A percentile compares a stretch with the other conserved stretches of the same genome.
Conservation (phyloP, 2,329 filamentous ascomycete species). For the Aspergillus sp. region DNA sequence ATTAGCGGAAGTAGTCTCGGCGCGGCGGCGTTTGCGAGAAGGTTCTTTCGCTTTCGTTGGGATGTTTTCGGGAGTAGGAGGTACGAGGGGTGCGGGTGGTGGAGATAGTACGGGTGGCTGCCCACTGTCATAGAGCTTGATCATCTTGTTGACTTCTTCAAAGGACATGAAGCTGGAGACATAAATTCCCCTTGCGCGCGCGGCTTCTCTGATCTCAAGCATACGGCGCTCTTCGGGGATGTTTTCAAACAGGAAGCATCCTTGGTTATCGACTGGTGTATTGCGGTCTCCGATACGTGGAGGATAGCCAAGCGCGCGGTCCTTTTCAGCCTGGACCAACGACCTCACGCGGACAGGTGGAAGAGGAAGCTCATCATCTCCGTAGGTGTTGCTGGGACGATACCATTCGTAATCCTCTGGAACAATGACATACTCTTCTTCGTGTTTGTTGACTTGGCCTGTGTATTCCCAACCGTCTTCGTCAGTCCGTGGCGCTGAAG, state of each 20-base stretch:
- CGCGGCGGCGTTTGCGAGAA: conserved; percentile 20
- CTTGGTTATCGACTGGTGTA: conserved; percentile 20
- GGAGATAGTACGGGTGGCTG: background rate
- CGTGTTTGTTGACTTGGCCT: conserved; percentile 28
- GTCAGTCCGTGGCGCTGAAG: conserved; percentile 26
- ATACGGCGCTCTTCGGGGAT: conserved; percentile 22
- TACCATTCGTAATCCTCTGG: conserved; percentile 24
- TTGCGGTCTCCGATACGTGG: conserved; percentile 32
- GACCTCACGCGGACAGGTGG: conserved; percentile 29
- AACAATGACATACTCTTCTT: conserved; percentile 29
- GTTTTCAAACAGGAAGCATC: conserved; percentile 25
- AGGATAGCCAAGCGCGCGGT: conserved; percentile 33
- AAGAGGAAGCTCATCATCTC: conserved; percentile 23
- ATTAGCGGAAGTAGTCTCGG: background rate
- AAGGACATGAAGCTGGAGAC: conserved; percentile 20
- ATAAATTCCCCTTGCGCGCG: conserved; percentile 19
- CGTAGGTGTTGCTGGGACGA: conserved; percentile 28
- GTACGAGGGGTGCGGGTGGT: no score
- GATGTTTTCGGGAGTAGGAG: background rate
- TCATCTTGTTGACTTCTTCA: conserved; percentile 20
- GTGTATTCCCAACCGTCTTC: conserved; percentile 32
- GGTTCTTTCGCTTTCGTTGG: conserved; percentile 5
- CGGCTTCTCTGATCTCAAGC: conserved; percentile 24
- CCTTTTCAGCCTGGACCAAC: conserved; percentile 26
- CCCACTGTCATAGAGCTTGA: conserved; percentile 16